Base-by-base conservation (phyloP, 768 basidiomycete species). In the Goffeauzyma gilvescens region DNA sequence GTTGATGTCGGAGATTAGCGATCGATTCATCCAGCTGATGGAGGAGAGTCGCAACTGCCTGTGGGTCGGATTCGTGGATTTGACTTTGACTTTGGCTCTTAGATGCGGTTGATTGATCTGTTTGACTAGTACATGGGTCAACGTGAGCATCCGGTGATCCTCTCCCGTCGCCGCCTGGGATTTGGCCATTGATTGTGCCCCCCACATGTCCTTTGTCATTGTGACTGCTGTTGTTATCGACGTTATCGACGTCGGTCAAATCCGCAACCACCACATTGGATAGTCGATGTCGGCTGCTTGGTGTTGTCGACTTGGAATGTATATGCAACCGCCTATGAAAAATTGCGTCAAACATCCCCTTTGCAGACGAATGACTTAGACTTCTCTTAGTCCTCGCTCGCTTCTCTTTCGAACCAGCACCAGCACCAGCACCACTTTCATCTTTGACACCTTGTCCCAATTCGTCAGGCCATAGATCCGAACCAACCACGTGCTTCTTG, bases 1-100 rank as follows among this genome's bases (percentile, higher is more conserved):
- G 44, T n/a, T 45, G 44, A 28, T 45, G 44, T 15, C 44, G 31
- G 10, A 45, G 36, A 15, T 45, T 40, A n/a, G 27, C 30, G 17
- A 45, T 32, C 13, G 30, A n/a, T 4, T 18, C 38, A 6, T 23
- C 35, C 20, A 45, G 17, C 14, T 39, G 32, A 9, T 6, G 17
- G 3, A 45, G 31, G 6, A 38, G 31, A 9, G 30, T 38, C 2
- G 33, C 30, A 7, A 45, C 23, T n/a, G n/a, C n/a, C n/a, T n/a
- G n/a, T n/a, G n/a, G n/a, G n/a, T n/a, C n/a, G n/a, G n/a, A n/a
- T n/a, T n/a, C n/a, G n/a, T n/a, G n/a, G n/a, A n/a, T n/a, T n/a
- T n/a, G n/a, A n/a, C n/a, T n/a, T n/a, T n/a, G n/a, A n/a, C n/a
- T n/a, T n/a, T n/a, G n/a, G n/a, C n/a, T n/a, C n/a, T n/a, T n/a